Conservation (phyloP, 208 protist genomes). For the Crithidia bombi region DNA sequence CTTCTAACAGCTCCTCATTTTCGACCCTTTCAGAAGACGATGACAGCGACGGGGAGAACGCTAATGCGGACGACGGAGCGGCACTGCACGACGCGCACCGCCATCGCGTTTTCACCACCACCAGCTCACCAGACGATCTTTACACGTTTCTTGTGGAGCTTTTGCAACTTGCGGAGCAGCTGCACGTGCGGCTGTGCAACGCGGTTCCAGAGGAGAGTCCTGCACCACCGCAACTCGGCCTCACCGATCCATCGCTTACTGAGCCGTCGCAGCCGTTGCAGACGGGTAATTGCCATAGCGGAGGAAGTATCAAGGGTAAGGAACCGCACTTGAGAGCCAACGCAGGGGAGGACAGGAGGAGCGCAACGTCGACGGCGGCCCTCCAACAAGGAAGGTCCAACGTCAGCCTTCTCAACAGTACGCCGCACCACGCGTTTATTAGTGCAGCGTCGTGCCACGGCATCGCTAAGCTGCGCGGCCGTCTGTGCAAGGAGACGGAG, state of each 20-base stretch:
- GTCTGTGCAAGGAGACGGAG: constrained; percentile 29
- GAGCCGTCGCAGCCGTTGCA: background rate
- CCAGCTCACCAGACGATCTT: constrained; percentile 13
- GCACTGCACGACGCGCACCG: background rate
- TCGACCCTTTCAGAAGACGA: background rate
- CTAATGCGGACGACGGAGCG: background rate
- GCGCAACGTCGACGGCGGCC: too few species aligned
- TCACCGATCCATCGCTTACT: background rate
- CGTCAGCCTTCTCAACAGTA: background rate
- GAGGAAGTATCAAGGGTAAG: background rate
- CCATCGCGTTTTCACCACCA: constrained; percentile 13
- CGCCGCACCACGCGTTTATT: background rate
- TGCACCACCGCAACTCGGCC: background rate
- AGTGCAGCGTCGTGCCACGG: constrained; percentile 11
- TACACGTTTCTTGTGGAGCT: constrained; percentile 10
- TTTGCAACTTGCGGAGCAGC: constrained; percentile 13
- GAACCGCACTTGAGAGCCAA: background rate
- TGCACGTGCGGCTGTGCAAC: constrained; percentile 10
- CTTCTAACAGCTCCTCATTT: background rate
- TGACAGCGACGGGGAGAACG: background rate
- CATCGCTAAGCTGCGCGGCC: constrained; percentile 27
- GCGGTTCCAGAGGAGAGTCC: background rate
- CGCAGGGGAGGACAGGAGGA: background rate
- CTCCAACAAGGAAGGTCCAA: background rate
- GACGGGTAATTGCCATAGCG: background rate